Evolutionary conservation across 2,329 filamentous ascomycete genomes (phyloP).

Genomic region (Aspergillus pseudonomiae): DNA sequence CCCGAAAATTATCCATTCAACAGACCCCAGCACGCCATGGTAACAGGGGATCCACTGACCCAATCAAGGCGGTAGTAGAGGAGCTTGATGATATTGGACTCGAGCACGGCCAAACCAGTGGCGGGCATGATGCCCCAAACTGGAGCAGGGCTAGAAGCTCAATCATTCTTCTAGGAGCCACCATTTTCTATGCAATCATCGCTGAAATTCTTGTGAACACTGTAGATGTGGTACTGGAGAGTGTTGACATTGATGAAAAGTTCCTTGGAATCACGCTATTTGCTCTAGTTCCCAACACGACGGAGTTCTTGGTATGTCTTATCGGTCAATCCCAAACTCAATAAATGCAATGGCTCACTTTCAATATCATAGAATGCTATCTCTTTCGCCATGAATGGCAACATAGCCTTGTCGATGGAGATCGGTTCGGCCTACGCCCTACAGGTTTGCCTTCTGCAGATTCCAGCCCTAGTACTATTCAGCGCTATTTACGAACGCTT

Average conservation of each 20-base stretch:
- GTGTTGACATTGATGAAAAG: conserved; percentile 91
- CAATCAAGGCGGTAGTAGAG: conserved; percentile 39
- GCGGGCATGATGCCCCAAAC: conserved; percentile 96
- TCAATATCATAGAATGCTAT: conserved; percentile 76
- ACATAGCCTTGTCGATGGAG: conserved; percentile 98
- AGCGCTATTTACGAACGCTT: conserved; percentile 71
- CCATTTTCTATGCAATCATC: conserved; percentile 91
- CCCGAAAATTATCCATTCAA: conserved; percentile 53
- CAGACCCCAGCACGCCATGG: conserved; percentile 34
- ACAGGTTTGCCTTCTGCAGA: conserved; percentile 92
- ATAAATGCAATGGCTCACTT: conserved; percentile 10
- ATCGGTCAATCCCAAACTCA: background rate
- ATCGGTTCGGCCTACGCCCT: conserved; percentile 96
- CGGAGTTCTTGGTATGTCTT: conserved; percentile 83
- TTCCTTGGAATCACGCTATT: conserved; percentile 97
- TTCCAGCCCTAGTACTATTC: conserved; percentile 89
- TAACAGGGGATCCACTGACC: conserved; percentile 42
- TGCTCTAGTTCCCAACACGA: conserved; percentile 95
- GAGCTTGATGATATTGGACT: conserved; percentile 53
- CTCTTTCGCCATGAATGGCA: conserved; percentile 99
- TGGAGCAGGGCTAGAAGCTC: conserved; percentile 93
- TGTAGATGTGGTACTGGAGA: conserved; percentile 92
- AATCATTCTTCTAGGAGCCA: conserved; percentile 84
- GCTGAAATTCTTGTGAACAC: conserved; percentile 96
- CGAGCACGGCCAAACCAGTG: conserved; percentile 53